Base-by-base conservation (phyloP, 208 protist species). In the Tritrichomonas musculus region DNA sequence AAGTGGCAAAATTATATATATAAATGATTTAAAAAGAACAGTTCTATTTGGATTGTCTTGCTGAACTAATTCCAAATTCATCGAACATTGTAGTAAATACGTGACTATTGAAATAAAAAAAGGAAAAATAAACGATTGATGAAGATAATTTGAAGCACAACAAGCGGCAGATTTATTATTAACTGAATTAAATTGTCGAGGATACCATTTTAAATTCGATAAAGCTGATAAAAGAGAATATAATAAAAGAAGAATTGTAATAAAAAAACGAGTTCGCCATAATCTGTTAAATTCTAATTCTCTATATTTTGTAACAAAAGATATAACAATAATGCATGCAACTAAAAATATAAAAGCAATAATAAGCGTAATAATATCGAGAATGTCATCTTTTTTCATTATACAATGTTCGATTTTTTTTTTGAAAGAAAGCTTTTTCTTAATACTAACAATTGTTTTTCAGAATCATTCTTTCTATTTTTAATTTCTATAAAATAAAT, bases 251-350 rank as follows among this genome's bases (percentile, higher is more conserved):
- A 13, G 50, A 8, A 82, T 4, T 50, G 41, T 30, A 0, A 82
- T 20, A 49, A 82, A 53, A 30, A 41, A n/a, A 30, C 73, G 0
- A 20, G 73, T 82, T 82, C 73, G 30, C 73, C 73, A 82, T 39
- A 82, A 47, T 82, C 73, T 82, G 73, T 82, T 82, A 50, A 82
- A 82, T 82, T 82, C 73, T 0, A 50, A 8, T 39, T 82, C 73
- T 50, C 27, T 82, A 3, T 27, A 82, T 39, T 49, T 82, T 1
- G 33, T 20, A 8, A 39, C 25, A 8, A 82, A 30, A 30, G 36
- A 0, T 41, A 82, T 82, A n/a, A 82, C n/a, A 20, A 50, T 47
- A 14, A 82, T 50, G 41, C 53, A 60, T 60, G 53, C 17, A 60
- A 60, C 53, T 5, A 60, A 5, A 17, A 22, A 60, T 60, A 17